Evolutionary conservation across 495 filamentous ascomycete species (phyloP).

Genomic region (Lasiosphaeriaceae sp.): DNA sequence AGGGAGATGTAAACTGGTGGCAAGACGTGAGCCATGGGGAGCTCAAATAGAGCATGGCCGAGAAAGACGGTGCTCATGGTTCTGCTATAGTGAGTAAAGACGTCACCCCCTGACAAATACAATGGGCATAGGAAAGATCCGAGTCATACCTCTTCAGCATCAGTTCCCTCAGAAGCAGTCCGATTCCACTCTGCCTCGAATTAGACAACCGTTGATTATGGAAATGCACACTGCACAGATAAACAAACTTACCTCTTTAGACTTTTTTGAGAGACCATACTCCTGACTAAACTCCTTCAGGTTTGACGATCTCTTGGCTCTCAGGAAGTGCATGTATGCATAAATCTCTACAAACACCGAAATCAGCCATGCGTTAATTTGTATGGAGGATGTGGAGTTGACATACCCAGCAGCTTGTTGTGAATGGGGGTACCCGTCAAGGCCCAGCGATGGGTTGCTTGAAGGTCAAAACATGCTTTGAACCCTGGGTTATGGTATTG

Average conservation of each 20-base stretch:
- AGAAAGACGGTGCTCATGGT: slow-evolving; percentile 52
- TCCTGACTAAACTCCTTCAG: slow-evolving; percentile 45
- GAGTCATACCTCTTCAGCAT: slow-evolving; percentile 11
- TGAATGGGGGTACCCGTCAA: slow-evolving; percentile 34
- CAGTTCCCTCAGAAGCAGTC: not conserved
- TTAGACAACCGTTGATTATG: not conserved
- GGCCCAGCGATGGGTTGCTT: slow-evolving; percentile 22
- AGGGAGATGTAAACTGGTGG: not conserved
- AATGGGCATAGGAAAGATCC: not conserved
- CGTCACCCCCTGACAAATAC: slow-evolving; percentile 16
- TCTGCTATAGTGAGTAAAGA: slow-evolving; percentile 15
- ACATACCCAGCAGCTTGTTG: slow-evolving; percentile 24
- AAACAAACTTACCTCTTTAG: not conserved
- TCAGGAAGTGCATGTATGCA: slow-evolving; percentile 45
- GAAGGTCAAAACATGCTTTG: slow-evolving; percentile 15
- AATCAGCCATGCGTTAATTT: no score
- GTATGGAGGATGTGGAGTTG: no score
- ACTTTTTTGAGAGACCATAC: slow-evolving; percentile 31
- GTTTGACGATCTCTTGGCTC: slow-evolving; percentile 39
- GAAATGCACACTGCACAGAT: not conserved
- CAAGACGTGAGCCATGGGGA: slow-evolving; percentile 41
- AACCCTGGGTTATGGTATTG: slow-evolving; percentile 2
- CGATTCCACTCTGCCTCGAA: not conserved
- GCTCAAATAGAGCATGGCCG: slow-evolving; percentile 48
- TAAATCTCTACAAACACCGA: slow-evolving; percentile 3